Evolutionary conservation across 352 stramenopile species (phyloP).

Genomic region (Phytophthora foliorum): DNA sequence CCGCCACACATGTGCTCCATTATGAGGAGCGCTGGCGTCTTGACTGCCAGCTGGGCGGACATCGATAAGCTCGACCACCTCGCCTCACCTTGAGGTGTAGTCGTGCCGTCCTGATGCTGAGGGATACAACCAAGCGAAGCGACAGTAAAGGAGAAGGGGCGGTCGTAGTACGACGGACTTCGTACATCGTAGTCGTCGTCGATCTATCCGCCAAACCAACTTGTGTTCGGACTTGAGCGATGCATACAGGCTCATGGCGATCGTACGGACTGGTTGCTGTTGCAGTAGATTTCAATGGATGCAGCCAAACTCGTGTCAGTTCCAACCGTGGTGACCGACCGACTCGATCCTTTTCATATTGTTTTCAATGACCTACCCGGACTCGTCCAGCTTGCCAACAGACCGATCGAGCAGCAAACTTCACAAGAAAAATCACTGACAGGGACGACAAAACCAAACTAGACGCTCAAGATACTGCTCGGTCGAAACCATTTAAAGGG

Average conservation of each 20-base stretch:
- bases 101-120: not conserved
- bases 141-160: too few relatives aligned
- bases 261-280: too few relatives aligned
- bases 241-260: too few relatives aligned
- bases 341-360: constrained; percentile 21
- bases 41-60: not conserved
- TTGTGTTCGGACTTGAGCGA: too few relatives aligned
- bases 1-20: constrained; percentile 20
- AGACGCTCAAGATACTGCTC: constrained; percentile 18
- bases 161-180: too few relatives aligned
- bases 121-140: too few relatives aligned
- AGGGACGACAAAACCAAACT: constrained; percentile 11
- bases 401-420: not conserved
- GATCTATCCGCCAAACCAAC: too few relatives aligned
- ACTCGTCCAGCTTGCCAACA: constrained; percentile 31
- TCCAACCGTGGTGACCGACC: constrained; percentile 8
- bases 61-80: constrained; percentile 7
- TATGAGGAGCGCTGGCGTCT: not conserved
- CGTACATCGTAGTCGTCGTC: too few relatives aligned
- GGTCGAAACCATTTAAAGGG: constrained; percentile 11
- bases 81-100: not conserved
- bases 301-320: constrained; percentile 17
- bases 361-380: constrained; percentile 29
- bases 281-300: too few relatives aligned
- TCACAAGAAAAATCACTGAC: not conserved